Conservation (phyloP, 495 filamentous ascomycete genomes). For the Antarctomyces pellizariae region DNA sequence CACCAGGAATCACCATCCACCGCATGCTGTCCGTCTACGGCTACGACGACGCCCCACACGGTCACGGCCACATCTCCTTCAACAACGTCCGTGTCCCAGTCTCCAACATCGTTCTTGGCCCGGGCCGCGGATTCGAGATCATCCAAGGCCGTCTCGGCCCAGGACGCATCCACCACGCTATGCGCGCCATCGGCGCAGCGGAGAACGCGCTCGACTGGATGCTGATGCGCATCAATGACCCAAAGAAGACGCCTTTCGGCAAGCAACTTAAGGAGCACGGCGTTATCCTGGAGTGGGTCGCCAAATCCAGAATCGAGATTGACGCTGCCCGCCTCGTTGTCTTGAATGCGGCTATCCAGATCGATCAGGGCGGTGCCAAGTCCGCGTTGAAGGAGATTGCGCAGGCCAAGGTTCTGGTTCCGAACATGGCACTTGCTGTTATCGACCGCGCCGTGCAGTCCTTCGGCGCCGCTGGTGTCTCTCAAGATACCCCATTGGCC, state of each 20-base stretch:
- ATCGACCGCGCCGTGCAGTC: constrained; percentile 77
- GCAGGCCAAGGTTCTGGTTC: constrained; percentile 68
- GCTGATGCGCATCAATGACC: constrained; percentile 73
- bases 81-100: constrained; percentile 61
- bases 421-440: constrained; percentile 48
- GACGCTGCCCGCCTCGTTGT: constrained; percentile 71
- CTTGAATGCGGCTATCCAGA: constrained; percentile 74
- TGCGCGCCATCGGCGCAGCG: constrained; percentile 73
- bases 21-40: constrained; percentile 79
- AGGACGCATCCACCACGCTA: constrained; percentile 82
- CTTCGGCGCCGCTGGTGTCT: constrained; percentile 67
- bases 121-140: constrained; percentile 88
- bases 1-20: constrained; percentile 57
- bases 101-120: constrained; percentile 60
- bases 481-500: constrained; percentile 76
- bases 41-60: constrained; percentile 86
- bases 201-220: constrained; percentile 76
- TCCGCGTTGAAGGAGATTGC: constrained; percentile 65
- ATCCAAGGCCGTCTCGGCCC: constrained; percentile 84
- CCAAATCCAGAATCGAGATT: constrained; percentile 71
- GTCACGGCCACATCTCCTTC: constrained; percentile 77
- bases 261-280: constrained; percentile 61
- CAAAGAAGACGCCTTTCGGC: constrained; percentile 64
- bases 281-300: constrained; percentile 85
- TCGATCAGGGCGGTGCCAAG: constrained; percentile 62